Evolutionary conservation across 2,329 filamentous ascomycete species (phyloP).

Genomic region (Hypoxylon sp.): DNA sequence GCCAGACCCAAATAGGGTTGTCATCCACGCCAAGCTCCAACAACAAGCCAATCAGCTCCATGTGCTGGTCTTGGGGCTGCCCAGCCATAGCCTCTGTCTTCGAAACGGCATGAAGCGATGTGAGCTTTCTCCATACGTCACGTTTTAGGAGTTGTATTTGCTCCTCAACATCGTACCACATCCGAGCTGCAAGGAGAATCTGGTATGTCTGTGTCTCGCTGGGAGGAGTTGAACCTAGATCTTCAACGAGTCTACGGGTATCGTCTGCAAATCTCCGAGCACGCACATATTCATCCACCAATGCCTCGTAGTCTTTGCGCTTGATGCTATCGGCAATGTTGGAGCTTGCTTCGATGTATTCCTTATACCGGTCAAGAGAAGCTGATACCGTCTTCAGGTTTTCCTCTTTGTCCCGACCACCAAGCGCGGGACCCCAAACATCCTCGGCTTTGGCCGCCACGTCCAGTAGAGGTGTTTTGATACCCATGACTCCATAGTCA

Average conservation of each 20-base stretch:
- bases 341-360: constrained; percentile 83
- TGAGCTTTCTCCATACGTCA: constrained; percentile 86
- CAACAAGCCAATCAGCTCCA: constrained; percentile 89
- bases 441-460: constrained; percentile 95
- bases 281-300: constrained; percentile 87
- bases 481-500: constrained; percentile 88
- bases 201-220: constrained; percentile 86
- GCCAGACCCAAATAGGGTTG: constrained; percentile 97
- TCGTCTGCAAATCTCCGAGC: constrained; percentile 87
- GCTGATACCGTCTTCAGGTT: constrained; percentile 81
- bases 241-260: constrained; percentile 75
- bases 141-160: constrained; percentile 90
- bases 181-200: constrained; percentile 86
- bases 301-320: constrained; percentile 86
- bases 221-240: constrained; percentile 66
- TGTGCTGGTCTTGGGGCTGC: constrained; percentile 81
- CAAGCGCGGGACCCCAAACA: constrained; percentile 94
- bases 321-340: constrained; percentile 86
- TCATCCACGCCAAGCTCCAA: constrained; percentile 95
- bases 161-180: constrained; percentile 94
- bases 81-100: constrained; percentile 62
- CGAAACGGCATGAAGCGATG: constrained; percentile 71
- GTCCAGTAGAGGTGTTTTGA: constrained; percentile 88
- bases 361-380: constrained; percentile 81
- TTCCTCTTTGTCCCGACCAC: constrained; percentile 91